Conservation (phyloP, 176 grass and related monocot genomes). For the Echinochloa phyllopogon region DNA sequence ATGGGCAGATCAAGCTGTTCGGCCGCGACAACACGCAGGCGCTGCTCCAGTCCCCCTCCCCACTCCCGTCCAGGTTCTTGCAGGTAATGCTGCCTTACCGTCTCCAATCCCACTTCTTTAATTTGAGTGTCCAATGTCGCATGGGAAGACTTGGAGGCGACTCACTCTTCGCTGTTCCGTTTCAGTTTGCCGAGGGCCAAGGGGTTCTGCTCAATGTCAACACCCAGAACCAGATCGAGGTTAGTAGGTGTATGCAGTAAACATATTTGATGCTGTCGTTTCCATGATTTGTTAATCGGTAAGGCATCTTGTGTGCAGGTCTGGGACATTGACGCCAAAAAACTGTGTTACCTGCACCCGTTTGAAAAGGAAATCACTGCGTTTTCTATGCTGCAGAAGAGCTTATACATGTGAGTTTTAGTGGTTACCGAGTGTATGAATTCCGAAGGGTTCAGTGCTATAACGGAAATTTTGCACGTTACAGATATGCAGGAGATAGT, state of each 20-base stretch:
- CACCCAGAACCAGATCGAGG: slow-evolving; percentile 87
- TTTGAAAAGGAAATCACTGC: slow-evolving; percentile 72
- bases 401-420: slow-evolving; percentile 65
- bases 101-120: background rate
- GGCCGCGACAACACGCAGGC: slow-evolving; percentile 93
- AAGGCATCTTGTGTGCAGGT: slow-evolving; percentile 45
- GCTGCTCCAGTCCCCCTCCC: slow-evolving; percentile 71
- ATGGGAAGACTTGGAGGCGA: background rate
- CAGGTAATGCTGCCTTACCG: slow-evolving; percentile 39
- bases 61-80: slow-evolving; percentile 63
- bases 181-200: slow-evolving; percentile 86
- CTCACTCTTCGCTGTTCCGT: slow-evolving; percentile 15
- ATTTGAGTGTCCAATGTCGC: background rate
- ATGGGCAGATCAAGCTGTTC: slow-evolving; percentile 89
- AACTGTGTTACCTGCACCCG: slow-evolving; percentile 53
- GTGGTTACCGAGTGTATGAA: background rate
- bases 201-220: slow-evolving; percentile 81
- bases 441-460: background rate
- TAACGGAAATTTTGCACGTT: slow-evolving; percentile 21
- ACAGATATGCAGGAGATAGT: slow-evolving; percentile 78
- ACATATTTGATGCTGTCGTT: background rate
- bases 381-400: slow-evolving; percentile 66
- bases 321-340: slow-evolving; percentile 80
- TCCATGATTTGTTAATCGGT: slow-evolving; percentile 5
- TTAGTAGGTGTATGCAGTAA: slow-evolving; percentile 7